Conservation (phyloP, 768 basidiomycete genomes). For the Kwoniella sp. region DNA sequence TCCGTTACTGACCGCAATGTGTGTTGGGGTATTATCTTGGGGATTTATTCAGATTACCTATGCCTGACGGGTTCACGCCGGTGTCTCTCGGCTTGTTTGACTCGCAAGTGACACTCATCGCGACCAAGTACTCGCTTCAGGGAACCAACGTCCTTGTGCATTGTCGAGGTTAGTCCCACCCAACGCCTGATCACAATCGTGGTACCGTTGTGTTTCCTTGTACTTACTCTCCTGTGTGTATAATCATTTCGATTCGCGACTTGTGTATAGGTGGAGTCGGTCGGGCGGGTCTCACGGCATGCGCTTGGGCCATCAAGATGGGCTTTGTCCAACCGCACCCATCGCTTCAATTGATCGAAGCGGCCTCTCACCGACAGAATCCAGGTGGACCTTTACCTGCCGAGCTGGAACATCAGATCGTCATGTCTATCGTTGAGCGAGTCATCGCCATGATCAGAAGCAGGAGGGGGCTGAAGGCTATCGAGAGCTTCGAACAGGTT, state of each 20-base stretch:
- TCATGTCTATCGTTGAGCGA: constrained; percentile 70
- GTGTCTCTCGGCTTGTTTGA: constrained; percentile 66
- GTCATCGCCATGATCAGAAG: constrained; percentile 73
- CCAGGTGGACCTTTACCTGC: constrained; percentile 17
- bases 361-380: constrained; percentile 17
- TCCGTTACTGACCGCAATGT: constrained; percentile 12
- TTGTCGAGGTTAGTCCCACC: constrained; percentile 67
- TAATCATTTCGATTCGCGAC: neutral
- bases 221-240: constrained; percentile 2
- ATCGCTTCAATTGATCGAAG: constrained; percentile 37
- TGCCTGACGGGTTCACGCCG: constrained; percentile 86
- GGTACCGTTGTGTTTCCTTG: neutral
- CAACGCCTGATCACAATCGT: neutral
- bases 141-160: constrained; percentile 78
- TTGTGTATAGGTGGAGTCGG: constrained; percentile 68
- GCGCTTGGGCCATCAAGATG: constrained; percentile 88
- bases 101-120: constrained; percentile 66
- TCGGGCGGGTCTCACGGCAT: constrained; percentile 86
- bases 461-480: constrained; percentile 81
- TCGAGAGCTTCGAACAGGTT: constrained; percentile 94
- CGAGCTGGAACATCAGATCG: constrained; percentile 52
- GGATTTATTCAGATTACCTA: constrained; percentile 66
- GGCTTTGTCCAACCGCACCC: constrained; percentile 78
- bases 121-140: constrained; percentile 70
- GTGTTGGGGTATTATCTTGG: neutral